Base-by-base conservation (phyloP, 495 filamentous ascomycete species). In the Niebla homalea region DNA sequence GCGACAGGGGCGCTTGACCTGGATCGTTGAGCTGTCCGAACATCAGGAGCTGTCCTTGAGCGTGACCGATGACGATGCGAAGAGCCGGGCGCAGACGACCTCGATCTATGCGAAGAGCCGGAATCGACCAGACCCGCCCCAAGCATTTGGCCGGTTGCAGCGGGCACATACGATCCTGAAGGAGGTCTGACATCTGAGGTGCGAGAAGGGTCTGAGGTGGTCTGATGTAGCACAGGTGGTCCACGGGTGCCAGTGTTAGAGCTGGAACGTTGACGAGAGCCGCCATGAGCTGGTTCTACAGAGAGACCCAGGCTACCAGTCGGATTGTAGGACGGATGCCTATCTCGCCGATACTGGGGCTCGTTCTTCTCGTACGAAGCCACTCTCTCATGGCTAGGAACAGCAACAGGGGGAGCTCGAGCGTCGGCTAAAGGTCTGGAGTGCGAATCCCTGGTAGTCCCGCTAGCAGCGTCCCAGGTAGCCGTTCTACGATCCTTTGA, bases 151-250 rank as follows among this genome's bases (percentile, higher is more conserved):
- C 37, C 46, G 12, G 47, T 26, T 15, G 52, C 49, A 7, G 43
- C 52, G 2, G 42, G 42, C 3, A 45, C 21, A 23, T 45, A 45
- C n/a, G 42, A 21, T 7, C 42, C 42, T 32, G 29, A 32, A 32
- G 29, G 29, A 46, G 48, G 39, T 43, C 47, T 35, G 50, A 36
- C 39, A 44, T 48, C 29, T 37, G 40, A 48, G 50, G 43, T 44
- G 43, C 51, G 6, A 48, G 21, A 12, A 32, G 29, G 29, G 29
- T 32, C 29, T 5, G 29, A 32, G 10, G 29, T 32, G 8, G 29
- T 32, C 14, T 32, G 29, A 32, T 32, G 29, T 32, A 32, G 29
- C 29, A 32, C 29, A 32, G 5, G 29, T 32, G 29, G 29, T 32
- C 29, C 29, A 12, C 29, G 29, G 14, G 29, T 12, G 29, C 29